phyloP scores from a whole-genome alignment of 805 yeast species.

The Kodamaea nitidulidarum region DNA sequence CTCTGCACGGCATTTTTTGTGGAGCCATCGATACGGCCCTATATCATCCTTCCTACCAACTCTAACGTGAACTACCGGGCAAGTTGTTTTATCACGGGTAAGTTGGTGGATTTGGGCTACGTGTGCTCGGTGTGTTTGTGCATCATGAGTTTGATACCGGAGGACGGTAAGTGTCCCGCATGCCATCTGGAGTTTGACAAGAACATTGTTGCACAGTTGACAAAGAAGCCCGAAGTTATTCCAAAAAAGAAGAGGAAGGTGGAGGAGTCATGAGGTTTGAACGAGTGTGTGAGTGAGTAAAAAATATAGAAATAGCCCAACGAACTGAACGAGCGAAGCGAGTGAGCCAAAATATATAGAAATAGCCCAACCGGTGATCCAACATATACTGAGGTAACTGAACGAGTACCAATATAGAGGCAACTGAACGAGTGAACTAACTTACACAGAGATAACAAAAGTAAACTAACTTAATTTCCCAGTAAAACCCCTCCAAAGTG shows the following conservation, averaged over 20 bases:
- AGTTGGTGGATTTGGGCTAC: slow-evolving; percentile 86
- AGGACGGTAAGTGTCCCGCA: slow-evolving; percentile 70
- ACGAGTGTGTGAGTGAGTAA: neutral
- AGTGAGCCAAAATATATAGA: too few relatives aligned
- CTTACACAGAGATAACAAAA: too few relatives aligned
- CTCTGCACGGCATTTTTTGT: slow-evolving; percentile 76
- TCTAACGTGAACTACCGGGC: slow-evolving; percentile 90
- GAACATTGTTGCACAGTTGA: slow-evolving; percentile 52
- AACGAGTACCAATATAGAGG: too few relatives aligned
- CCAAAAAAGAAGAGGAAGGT: slow-evolving; percentile 34
- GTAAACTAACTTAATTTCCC: too few relatives aligned
- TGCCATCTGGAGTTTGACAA: slow-evolving; percentile 78
- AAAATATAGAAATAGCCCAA: neutral
- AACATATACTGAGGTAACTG: too few relatives aligned
- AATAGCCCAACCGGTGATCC: too few relatives aligned
- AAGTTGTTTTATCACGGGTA: slow-evolving; percentile 87
- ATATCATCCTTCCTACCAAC: slow-evolving; percentile 75
- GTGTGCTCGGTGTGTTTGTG: slow-evolving; percentile 95
- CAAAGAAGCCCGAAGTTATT: slow-evolving; percentile 55
- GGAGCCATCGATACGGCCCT: slow-evolving; percentile 78
- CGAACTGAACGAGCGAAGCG: slow-evolving; percentile 10
- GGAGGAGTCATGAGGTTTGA: slow-evolving; percentile 10
- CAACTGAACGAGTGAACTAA: too few relatives aligned
- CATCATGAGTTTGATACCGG: slow-evolving; percentile 66
- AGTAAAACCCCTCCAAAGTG: too few relatives aligned